Evolutionary conservation across 1,284 basidiomycete genomes (phyloP), one percentile per base, ranked within the genome.

Genomic region (Trametes pubescens): DNA sequence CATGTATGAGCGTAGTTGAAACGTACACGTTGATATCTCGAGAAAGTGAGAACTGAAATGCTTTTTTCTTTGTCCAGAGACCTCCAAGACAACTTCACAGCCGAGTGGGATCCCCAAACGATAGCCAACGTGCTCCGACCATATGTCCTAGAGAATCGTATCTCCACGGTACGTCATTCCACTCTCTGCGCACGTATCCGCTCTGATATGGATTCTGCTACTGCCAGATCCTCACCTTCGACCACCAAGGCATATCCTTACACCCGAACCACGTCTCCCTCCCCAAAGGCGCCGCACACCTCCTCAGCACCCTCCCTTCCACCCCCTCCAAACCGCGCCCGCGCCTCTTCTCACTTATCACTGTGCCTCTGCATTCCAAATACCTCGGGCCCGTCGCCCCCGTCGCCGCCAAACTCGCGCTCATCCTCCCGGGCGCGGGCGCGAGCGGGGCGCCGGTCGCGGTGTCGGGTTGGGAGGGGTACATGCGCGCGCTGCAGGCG

Each of bases 241-340:
- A 99, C 78, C 67, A 77, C 0, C 69, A 75, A 4, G 97, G 98
- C 1, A 82, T 99, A 5, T 96, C 95, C 9, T 82, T 81, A 0
- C 97, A 99, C 74, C 91, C 93, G 0, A 99, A 99, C 76, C 97
- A 99, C 77, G 83, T 83, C 61, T 90, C 94, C 0, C 79, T 96
- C 22, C 85, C 85, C n/a, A 71, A 76, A 48, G 90, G 92, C 54
- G 82, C 81, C 43, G 75, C 77, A 51, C 74, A 78, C 48, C 78
- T 88, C 32, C 76, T 85, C 51, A 43, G 65, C 29, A 47, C 67
- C 54, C 62, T 77, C 71, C 48, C 61, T 62, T 53, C 22, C 22
- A 34, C 66, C 29, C 67, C 67, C 51, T 34, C 26, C 22, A 57
- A 34, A 8, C 49, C 56, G 4, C 56, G 29, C 32, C 82, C 80